Percentiles rank a stretch among this genome's conserved stretches.
Evolutionary conservation across 176 grass and related monocot genomes (phyloP).

Genomic region (Triticum dicoccoides): DNA sequence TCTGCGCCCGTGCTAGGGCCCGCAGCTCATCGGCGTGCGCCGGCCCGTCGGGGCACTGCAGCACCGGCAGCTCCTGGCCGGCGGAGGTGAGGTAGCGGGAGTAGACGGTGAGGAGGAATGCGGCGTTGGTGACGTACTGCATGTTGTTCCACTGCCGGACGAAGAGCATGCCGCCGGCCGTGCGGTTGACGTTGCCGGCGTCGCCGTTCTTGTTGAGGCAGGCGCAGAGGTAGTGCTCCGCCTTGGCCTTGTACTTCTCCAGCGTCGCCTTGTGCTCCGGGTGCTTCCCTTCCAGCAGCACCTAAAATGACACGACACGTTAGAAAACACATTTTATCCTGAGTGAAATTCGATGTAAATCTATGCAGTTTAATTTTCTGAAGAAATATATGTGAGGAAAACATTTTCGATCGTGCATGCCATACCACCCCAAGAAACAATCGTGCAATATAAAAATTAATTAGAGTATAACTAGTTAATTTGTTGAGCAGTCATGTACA

Average conservation of each 20-base stretch:
- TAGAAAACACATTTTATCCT: neutral
- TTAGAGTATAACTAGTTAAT: no score
- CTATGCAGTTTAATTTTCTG: no score
- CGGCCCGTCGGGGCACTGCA: slow-evolving; percentile 15
- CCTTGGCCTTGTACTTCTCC: slow-evolving; percentile 43
- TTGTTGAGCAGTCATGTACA: neutral
- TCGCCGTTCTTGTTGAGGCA: slow-evolving; percentile 41
- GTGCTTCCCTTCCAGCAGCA: slow-evolving; percentile 36
- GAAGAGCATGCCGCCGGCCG: slow-evolving; percentile 46
- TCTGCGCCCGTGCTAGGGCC: slow-evolving; percentile 10
- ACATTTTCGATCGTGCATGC: neutral
- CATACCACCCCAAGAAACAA: neutral
- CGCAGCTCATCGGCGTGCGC: neutral
- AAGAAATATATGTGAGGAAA: no score
- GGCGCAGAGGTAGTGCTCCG: slow-evolving; percentile 49
- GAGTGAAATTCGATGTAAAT: no score
- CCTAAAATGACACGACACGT: neutral
- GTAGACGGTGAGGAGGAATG: slow-evolving; percentile 45
- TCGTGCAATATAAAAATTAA: neutral
- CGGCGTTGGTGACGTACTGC: slow-evolving; percentile 49
- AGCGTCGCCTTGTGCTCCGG: slow-evolving; percentile 28
- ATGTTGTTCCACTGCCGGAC: slow-evolving; percentile 55
- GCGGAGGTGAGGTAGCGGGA: slow-evolving; percentile 23
- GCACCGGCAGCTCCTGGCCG: neutral
- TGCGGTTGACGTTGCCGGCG: slow-evolving; percentile 41